Evolutionary conservation across 1,284 basidiomycete genomes (phyloP).

Genomic region (Coriolopsis trogii): DNA sequence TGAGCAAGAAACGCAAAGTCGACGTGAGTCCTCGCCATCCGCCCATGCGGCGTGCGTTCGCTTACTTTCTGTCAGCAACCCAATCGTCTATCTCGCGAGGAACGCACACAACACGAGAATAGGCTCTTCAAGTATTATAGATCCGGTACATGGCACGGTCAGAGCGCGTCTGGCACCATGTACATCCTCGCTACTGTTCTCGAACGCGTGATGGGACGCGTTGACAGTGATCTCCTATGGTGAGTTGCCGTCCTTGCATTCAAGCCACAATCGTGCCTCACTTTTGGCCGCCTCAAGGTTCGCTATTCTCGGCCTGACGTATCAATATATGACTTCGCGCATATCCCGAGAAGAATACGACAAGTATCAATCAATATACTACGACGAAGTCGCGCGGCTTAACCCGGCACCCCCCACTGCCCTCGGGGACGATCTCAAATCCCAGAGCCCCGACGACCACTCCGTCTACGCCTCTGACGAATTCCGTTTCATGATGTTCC

Average conservation of each 20-base stretch:
- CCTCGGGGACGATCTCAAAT: constrained; percentile 45
- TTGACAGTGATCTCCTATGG: constrained; percentile 95
- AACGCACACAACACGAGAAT: constrained; percentile 64
- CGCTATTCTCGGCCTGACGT: constrained; percentile 92
- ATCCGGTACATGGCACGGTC: constrained; percentile 86
- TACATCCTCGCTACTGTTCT: constrained; percentile 90
- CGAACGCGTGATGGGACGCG: constrained; percentile 87
- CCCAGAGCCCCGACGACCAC: constrained; percentile 76
- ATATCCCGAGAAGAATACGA: constrained; percentile 92
- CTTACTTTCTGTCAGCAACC: constrained; percentile 30
- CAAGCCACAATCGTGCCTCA: background rate
- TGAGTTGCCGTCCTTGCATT: constrained; percentile 35
- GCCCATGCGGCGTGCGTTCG: background rate
- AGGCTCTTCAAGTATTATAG: constrained; percentile 84
- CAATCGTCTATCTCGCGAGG: constrained; percentile 66
- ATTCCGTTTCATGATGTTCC: constrained; percentile 91
- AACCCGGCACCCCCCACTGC: constrained; percentile 61
- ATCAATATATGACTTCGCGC: constrained; percentile 87
- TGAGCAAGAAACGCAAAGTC: constrained; percentile 53
- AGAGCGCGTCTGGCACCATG: constrained; percentile 87
- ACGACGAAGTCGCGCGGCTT: constrained; percentile 89
- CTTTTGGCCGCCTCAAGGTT: constrained; percentile 60
- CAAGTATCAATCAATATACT: constrained; percentile 73
- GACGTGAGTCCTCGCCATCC: constrained; percentile 40
- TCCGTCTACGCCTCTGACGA: constrained; percentile 84